Evolutionary conservation across 495 filamentous ascomycete genomes (phyloP).

Genomic region (Annulohypoxylon nitens): DNA sequence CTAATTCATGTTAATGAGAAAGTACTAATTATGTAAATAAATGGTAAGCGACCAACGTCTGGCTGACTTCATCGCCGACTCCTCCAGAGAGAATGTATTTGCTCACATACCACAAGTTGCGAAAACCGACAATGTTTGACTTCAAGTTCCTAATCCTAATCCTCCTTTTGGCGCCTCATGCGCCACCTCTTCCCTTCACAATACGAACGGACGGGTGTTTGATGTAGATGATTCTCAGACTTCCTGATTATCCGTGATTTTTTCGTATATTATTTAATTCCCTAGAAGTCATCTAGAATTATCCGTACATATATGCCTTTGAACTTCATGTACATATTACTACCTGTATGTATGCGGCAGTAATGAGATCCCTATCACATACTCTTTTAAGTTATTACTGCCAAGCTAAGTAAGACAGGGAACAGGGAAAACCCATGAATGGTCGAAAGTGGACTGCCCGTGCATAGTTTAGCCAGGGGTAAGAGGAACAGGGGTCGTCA

Average conservation of each 20-base stretch:
- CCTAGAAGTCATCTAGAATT: conserved; percentile 19
- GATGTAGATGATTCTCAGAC: background rate
- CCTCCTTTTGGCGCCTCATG: conserved; percentile 28
- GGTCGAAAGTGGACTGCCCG: conserved; percentile 32
- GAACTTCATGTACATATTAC: background rate
- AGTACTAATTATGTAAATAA: background rate
- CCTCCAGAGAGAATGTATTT: background rate
- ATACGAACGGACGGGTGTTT: conserved; percentile 14
- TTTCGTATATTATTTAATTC: conserved; percentile 25
- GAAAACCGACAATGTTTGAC: conserved; percentile 40
- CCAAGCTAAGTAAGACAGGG: conserved; percentile 37
- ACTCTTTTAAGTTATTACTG: conserved; percentile 43
- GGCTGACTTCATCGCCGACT: conserved; percentile 22
- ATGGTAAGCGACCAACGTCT: conserved; percentile 1
- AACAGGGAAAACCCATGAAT: conserved; percentile 34
- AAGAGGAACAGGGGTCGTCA: conserved; percentile 45
- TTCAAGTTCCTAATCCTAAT: conserved; percentile 39
- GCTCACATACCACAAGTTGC: conserved; percentile 20
- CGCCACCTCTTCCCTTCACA: background rate
- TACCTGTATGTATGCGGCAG: background rate
- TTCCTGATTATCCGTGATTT: background rate
- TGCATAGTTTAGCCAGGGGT: conserved; percentile 51
- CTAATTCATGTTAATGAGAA: conserved; percentile 31
- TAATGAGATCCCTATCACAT: conserved; percentile 18
- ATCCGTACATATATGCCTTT: background rate